Evolutionary conservation across 768 basidiomycete species (phyloP).

Genomic region (Tricholoma terreum): DNA sequence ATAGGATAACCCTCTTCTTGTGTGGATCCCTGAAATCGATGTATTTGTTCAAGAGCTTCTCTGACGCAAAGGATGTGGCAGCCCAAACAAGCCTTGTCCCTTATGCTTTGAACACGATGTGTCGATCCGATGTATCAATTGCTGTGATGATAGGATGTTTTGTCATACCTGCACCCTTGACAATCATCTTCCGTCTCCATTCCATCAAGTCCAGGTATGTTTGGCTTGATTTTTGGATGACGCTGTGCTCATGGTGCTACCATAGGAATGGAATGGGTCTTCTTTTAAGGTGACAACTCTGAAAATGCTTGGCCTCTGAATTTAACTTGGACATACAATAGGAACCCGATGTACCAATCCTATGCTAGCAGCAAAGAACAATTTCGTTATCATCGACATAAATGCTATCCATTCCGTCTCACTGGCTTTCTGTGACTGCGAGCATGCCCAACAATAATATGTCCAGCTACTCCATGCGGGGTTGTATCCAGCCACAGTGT

Average conservation of each 20-base stretch:
- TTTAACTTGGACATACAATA: neutral
- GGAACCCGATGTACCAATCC: neutral
- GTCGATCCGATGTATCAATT: neutral
- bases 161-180: neutral
- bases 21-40: neutral
- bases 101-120: neutral
- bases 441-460: neutral
- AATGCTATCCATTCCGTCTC: neutral
- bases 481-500: slow-evolving; percentile 9
- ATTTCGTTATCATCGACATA: neutral
- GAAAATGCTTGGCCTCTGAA: neutral
- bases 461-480: slow-evolving; percentile 8
- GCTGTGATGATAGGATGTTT: neutral
- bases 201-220: slow-evolving; percentile 1
- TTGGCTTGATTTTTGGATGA: neutral
- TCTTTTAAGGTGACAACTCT: neutral
- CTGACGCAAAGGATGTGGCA: neutral
- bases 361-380: neutral
- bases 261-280: slow-evolving; percentile 1
- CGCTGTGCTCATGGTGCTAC: neutral
- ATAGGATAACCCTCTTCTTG: slow-evolving; percentile 1
- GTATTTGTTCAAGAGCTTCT: neutral
- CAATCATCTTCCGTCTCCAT: neutral
- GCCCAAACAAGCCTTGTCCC: neutral
- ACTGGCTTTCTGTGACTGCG: neutral